Evolutionary conservation across 208 protist species (phyloP).

Genomic region (Leishmania guyanensis): DNA sequence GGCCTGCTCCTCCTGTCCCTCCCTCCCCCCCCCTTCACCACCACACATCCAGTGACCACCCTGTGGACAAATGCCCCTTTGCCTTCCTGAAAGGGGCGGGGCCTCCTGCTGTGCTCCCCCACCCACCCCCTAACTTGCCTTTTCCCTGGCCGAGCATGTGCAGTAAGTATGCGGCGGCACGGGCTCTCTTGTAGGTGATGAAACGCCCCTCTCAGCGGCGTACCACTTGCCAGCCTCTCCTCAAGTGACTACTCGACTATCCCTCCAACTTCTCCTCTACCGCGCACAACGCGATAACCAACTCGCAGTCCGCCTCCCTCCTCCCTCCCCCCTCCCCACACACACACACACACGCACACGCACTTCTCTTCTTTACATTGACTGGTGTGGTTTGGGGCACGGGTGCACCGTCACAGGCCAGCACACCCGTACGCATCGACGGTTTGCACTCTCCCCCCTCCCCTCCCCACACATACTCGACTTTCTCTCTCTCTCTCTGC

Average conservation of each 20-base stretch:
- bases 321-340: not conserved
- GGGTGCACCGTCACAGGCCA: not conserved
- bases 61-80: not conserved
- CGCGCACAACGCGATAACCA: not conserved
- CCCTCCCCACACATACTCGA: not conserved
- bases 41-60: not conserved
- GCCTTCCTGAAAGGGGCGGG: not conserved
- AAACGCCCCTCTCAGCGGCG: not conserved
- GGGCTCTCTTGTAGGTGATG: not conserved
- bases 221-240: not conserved
- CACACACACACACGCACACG: not conserved
- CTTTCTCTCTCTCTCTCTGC: not conserved
- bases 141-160: not conserved
- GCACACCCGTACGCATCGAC: not conserved
- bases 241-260: not conserved
- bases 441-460: not conserved
- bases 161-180: not conserved
- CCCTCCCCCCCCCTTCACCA: not conserved
- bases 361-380: not conserved
- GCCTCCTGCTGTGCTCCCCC: not conserved
- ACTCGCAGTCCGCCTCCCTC: not conserved
- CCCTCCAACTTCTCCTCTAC: not conserved
- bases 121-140: not conserved
- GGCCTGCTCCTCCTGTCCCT: not conserved
- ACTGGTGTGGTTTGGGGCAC: not conserved